These are phyloP conservation scores for Neofusicoccum umdonicola DNA, from an alignment of 2,329 filamentous ascomycete species.

Conservation along the genomic window DNA sequence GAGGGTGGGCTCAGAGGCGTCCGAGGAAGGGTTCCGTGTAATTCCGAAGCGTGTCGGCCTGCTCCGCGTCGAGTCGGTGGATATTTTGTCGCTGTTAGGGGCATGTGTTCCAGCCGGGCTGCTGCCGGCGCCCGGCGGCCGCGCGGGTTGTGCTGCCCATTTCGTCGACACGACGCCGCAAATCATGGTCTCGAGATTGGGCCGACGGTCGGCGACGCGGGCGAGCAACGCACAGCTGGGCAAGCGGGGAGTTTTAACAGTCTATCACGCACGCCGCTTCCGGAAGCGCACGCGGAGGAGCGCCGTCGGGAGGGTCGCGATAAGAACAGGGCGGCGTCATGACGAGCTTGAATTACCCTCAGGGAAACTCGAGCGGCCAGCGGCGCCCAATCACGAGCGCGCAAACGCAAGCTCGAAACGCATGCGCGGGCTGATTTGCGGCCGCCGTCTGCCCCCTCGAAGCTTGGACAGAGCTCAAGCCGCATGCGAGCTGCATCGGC, in stretches of 20 bases:
- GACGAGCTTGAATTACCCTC: constrained; percentile 16
- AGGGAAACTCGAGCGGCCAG: constrained; percentile 12
- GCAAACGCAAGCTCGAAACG: background rate
- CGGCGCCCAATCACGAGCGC: background rate
- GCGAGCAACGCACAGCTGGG: constrained; percentile 4
- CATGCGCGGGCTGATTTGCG: constrained; percentile 5
- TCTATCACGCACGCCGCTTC: constrained; percentile 11
- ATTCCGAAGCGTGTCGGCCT: constrained; percentile 2
- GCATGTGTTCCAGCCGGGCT: background rate
- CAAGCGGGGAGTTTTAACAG: constrained; percentile 9
- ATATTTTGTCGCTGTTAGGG: constrained; percentile 15
- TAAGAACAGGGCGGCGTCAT: constrained; percentile 16
- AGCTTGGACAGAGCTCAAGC: constrained; percentile 12
- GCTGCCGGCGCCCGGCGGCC: background rate
- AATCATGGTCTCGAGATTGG: background rate
- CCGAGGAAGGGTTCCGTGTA: background rate
- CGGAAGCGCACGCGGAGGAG: constrained; percentile 5
- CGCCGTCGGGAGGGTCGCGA: constrained; percentile 15
- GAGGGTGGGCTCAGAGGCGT: background rate
- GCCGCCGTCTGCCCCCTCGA: constrained; percentile 1
- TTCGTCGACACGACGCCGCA: constrained; percentile 1
- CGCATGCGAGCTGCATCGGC: constrained; percentile 5
- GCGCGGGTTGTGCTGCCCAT: constrained; percentile 6
- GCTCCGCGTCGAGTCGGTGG: constrained; percentile 5
- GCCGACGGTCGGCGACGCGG: constrained; percentile 2